Evolutionary conservation across 1,139 yeast genomes (phyloP).

Genomic region (Blastobotrys indianensis): DNA sequence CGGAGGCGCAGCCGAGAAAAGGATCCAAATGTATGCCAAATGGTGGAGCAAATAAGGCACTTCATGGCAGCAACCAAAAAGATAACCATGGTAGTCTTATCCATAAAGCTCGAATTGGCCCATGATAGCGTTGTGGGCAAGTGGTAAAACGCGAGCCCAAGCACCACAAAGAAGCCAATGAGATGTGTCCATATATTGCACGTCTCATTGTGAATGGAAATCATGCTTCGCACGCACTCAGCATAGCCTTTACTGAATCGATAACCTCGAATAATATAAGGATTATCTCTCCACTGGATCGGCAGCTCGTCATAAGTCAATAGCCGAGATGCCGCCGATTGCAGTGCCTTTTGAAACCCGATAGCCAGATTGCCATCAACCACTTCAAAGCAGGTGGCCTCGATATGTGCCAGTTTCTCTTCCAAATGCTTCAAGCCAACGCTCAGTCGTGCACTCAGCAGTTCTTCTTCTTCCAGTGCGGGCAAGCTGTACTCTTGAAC

Average conservation of each 20-base stretch:
- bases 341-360: constrained; percentile 34
- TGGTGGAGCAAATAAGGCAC: constrained; percentile 69
- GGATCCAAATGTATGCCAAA: constrained; percentile 91
- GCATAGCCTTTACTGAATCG: constrained; percentile 66
- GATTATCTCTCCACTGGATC: constrained; percentile 88
- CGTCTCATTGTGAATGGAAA: constrained; percentile 77
- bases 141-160: constrained; percentile 52
- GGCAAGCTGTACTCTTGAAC: constrained; percentile 25
- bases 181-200: constrained; percentile 93
- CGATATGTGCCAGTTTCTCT: constrained; percentile 29
- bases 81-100: constrained; percentile 51
- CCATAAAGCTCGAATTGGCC: constrained; percentile 40
- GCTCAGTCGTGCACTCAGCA: constrained; percentile 15
- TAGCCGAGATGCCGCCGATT: constrained; percentile 48
- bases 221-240: constrained; percentile 53
- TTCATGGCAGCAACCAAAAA: constrained; percentile 69
- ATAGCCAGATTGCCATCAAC: constrained; percentile 17
- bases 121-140: constrained; percentile 49
- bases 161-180: constrained; percentile 55
- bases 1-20: constrained; percentile 62
- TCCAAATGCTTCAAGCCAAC: constrained; percentile 31
- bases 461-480: constrained; percentile 2
- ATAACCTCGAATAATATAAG: constrained; percentile 77
- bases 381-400: constrained; percentile 22
- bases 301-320: constrained; percentile 87